Conservation (phyloP, 345 rosid genomes). For the Ceriops zippeliana region DNA sequence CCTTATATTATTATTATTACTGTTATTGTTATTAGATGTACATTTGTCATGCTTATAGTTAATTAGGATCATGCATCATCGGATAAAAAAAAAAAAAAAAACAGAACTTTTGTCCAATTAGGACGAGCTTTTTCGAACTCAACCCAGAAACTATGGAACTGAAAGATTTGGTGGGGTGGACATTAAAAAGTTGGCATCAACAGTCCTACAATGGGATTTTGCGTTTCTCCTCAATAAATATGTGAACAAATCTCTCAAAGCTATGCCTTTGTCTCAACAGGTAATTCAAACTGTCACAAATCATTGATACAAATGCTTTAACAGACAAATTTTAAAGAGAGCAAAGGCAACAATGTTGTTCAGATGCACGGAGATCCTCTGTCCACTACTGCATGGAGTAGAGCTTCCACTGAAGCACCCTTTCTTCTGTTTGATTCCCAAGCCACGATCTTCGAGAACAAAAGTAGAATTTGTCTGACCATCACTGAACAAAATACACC, state of each 20-base stretch:
- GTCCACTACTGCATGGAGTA: conserved; percentile 57
- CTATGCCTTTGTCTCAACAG: not conserved
- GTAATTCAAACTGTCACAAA: conserved; percentile 2
- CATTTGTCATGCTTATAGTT: no score
- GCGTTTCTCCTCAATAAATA: not conserved
- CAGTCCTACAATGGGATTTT: not conserved
- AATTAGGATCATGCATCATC: no score
- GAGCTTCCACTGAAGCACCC: conserved; percentile 80
- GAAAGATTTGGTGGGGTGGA: not conserved
- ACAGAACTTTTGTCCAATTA: not conserved
- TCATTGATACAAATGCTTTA: conserved; percentile 13
- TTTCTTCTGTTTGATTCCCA: conserved; percentile 71
- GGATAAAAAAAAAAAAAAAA: no score
- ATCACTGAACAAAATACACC: conserved; percentile 66
- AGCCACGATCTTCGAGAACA: conserved; percentile 70
- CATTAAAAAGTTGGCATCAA: not conserved
- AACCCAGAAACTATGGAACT: not conserved
- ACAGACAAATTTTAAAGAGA: conserved; percentile 19
- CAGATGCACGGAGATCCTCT: conserved; percentile 17
- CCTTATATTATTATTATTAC: no score
- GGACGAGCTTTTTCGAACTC: not conserved
- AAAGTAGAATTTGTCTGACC: conserved; percentile 60
- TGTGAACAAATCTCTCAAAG: conserved; percentile 9
- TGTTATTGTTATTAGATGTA: no score
- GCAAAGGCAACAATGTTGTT: conserved; percentile 14